Base-by-base conservation (phyloP, 805 yeast species). In the Starmerella potacharoeniae region DNA sequence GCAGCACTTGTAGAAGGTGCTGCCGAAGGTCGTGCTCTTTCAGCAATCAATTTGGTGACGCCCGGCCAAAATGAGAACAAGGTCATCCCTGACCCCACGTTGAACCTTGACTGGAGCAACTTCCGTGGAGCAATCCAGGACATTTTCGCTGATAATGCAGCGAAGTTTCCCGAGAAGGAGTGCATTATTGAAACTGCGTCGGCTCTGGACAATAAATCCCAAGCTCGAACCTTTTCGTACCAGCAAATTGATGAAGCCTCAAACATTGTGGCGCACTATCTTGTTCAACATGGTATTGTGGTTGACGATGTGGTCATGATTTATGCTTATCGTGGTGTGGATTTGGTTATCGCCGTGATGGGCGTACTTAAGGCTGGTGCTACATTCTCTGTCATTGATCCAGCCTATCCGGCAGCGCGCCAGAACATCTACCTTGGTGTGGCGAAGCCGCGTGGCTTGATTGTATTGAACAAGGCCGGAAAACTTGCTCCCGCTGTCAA, bases 291-390 rank as follows among this genome's bases (percentile, higher is more conserved):
- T 6, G 97, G 97, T 13, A 84, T 93, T 64, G 75, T 79, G 60
- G 77, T 85, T 65, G 98, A 97, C 55, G 97, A 93, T 68, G 88
- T 93, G 16, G 97, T 93, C 16, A 90, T 90, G 95, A 90, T 95
- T 62, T 93, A 93, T 68, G 96, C 98, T 30, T 87, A 91, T 66
- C 82, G 99, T 71, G 96, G 97, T 64, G 98, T 93, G 7, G 99
- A 93, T 68, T 75, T 93, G 59, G 87, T 93, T 80, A 87, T 95
- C 44, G 95, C 97, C 6, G 97, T 93, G 16, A 83, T 93, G 86
- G 99, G 97, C 70, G 96, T 89, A 22, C 78, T 93, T 68, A 93
- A 93, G 73, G 97, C 98, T 1, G 99, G 99, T 63, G 97, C 96
- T 16, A 91, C 98, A 0, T 93, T 93, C 69, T 90, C 97, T 9